Conservation (phyloP, 371 early-diverging fungal genomes). For the Zychaea mexicana region DNA sequence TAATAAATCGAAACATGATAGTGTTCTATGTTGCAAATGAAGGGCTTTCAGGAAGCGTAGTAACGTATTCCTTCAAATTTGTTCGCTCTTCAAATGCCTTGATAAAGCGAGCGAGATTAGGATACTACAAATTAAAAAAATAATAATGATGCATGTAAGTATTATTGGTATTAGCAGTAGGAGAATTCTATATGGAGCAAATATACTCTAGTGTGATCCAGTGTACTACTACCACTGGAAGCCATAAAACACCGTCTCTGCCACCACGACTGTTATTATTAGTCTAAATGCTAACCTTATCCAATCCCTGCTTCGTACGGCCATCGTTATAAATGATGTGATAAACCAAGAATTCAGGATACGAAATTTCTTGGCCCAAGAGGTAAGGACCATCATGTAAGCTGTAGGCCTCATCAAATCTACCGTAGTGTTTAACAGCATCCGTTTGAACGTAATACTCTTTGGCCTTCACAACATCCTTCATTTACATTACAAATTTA, state of each 20-base stretch:
- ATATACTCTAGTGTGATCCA: background rate
- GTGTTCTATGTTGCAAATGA: too few relatives aligned
- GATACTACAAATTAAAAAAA: slow-evolving; percentile 6
- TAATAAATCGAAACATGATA: too few relatives aligned
- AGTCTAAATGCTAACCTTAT: background rate
- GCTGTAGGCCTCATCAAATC: slow-evolving; percentile 12
- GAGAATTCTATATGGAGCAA: background rate
- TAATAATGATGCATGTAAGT: too few relatives aligned
- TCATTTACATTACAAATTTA: background rate
- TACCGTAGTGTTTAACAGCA: background rate
- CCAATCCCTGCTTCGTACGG: background rate
- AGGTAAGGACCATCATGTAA: slow-evolving; percentile 25
- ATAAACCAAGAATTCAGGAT: slow-evolving; percentile 30
- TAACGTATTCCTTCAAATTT: background rate
- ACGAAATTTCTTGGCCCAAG: slow-evolving; percentile 28
- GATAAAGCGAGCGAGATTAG: slow-evolving; percentile 23
- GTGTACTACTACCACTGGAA: too few relatives aligned
- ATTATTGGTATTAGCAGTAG: too few relatives aligned
- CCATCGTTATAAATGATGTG: slow-evolving; percentile 20
- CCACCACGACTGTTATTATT: background rate
- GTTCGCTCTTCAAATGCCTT: background rate
- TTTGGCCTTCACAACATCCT: background rate
- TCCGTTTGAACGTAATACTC: slow-evolving; percentile 5
- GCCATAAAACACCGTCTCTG: too few relatives aligned
- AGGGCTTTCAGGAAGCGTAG: background rate